Base-by-base conservation (phyloP, 169 alveolate species). In the Theileria parva region DNA sequence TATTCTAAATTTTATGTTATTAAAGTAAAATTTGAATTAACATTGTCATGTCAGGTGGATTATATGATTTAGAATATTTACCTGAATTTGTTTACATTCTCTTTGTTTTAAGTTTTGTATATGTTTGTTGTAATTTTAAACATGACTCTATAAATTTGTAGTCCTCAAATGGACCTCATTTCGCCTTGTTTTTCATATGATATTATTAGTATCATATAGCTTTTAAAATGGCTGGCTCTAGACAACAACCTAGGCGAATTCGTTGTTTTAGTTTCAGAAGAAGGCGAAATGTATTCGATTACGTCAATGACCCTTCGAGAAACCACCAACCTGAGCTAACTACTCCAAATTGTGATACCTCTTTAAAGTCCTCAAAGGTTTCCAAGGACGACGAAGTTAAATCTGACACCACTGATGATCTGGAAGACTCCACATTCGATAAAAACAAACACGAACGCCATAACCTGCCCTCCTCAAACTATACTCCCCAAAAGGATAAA, bases 241-340 rank as follows among this genome's bases (percentile, higher is more conserved):
- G 32, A 2, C 60, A 30, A 23, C 59, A 2, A 19, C 1, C 21
- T 17, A 51, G 77, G 7, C 8, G 77, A 23, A 50, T 68, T 25
- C 60, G 77, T 68, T 68, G 77, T 68, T 68, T 68, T 59, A 44
- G 64, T 51, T 68, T 68, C 51, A 68, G 77, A 44, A 68, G 63
- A 68, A 51, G 63, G 34, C 44, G 61, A 68, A 68, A 68, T 51
- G 44, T 68, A 27, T 68, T 68, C 23, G 77, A 68, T 34, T 68
- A 68, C 32, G 77, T 68, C 64, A 28, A 68, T 59, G 64, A n/a
- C 25, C 77, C 77, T 23, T 44, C 59, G 3, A 37, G 28, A 44
- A 44, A 32, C 30, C 1, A 12, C n/a, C 74, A 32, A 15, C 59
- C 30, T 2, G 77, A 68, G 9, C 53, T 4, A 4, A 44, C 3